Conservation (phyloP, 108 stramenopile species). For the Cyclotella distinguenda region DNA sequence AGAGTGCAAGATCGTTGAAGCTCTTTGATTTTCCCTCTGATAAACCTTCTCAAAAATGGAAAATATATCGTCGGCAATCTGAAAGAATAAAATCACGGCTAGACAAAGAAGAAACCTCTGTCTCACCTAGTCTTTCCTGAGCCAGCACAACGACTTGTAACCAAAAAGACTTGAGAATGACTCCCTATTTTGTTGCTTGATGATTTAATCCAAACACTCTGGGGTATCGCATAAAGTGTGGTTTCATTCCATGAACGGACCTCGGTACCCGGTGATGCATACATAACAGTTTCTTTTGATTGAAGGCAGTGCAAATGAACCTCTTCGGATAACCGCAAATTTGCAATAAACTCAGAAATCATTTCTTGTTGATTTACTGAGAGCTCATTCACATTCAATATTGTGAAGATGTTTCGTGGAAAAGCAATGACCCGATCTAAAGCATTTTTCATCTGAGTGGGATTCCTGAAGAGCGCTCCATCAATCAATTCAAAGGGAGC, state of each 20-base stretch:
- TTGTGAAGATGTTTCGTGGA: conserved; percentile 16
- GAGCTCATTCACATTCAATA: conserved; percentile 10
- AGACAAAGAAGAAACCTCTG: no score
- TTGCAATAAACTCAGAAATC: conserved; percentile 17
- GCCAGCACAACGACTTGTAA: no score
- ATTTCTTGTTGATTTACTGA: conserved; percentile 17
- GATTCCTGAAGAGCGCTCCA: conserved; percentile 9
- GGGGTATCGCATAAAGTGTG: neutral
- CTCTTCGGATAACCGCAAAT: conserved; percentile 6
- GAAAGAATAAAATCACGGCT: no score
- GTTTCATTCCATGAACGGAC: conserved; percentile 22
- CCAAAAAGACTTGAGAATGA: conserved; percentile 9
- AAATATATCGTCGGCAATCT: no score
- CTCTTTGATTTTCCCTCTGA: conserved; percentile 15
- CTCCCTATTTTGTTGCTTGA: conserved; percentile 6
- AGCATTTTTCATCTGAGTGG: conserved; percentile 7
- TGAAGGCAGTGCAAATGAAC: conserved; percentile 29
- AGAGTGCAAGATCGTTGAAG: conserved; percentile 6
- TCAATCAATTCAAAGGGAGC: conserved; percentile 28
- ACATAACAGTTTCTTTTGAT: conserved; percentile 18
- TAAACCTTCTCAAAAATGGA: no score
- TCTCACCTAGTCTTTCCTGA: no score
- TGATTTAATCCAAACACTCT: conserved; percentile 6
- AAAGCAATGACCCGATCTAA: conserved; percentile 27
- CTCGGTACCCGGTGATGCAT: conserved; percentile 22